Conservation (phyloP, 306 rosid species). For the Trifolium pratense region DNA sequence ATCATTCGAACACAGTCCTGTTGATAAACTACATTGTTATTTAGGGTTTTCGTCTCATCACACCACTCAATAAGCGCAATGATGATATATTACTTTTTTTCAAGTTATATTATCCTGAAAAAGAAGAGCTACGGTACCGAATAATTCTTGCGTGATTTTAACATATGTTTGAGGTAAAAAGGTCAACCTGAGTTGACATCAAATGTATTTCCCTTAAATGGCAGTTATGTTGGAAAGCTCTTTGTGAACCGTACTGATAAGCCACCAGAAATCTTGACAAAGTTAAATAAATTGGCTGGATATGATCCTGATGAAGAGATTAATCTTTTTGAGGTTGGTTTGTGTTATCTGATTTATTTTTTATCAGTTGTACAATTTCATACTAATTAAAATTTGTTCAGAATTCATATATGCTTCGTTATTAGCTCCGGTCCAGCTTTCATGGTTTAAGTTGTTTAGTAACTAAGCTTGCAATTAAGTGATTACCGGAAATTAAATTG, state of each 20-base stretch:
- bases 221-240: constrained; percentile 3
- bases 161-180: neutral
- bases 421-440: neutral
- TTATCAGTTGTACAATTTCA: neutral
- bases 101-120: neutral
- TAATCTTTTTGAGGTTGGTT: constrained; percentile 11
- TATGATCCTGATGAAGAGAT: neutral
- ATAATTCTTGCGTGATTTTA: neutral
- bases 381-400: neutral
- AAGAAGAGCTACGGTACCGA: neutral
- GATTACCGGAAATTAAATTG: too few relatives aligned
- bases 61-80: neutral
- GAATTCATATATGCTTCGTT: neutral
- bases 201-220: neutral
- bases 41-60: neutral
- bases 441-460: neutral
- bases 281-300: neutral
- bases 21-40: neutral
- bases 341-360: neutral
- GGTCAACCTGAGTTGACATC: neutral
- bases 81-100: neutral
- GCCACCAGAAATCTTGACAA: neutral
- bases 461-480: neutral
- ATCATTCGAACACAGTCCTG: neutral
- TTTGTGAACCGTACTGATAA: neutral